Evolutionary conservation across 768 basidiomycete species (phyloP), one percentile per base, ranked within the genome.

Genomic region (Amylocystis lapponica): DNA sequence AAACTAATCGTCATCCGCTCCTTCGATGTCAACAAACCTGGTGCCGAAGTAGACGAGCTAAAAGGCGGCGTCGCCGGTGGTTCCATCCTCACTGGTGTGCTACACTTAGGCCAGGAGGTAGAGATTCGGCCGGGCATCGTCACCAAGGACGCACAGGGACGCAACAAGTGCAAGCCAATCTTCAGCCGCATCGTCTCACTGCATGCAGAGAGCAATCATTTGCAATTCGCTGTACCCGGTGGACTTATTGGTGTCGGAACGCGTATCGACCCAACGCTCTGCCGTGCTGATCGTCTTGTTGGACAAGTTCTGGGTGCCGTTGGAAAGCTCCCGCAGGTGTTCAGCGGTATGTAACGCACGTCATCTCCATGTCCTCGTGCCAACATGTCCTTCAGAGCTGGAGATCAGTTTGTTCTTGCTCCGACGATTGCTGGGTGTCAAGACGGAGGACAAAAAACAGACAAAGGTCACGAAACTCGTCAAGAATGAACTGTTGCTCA

Each of bases 21-120:
- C 16, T 99, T 98, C 68, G 96, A 99, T 63, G 95, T 99, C 63
- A 99, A 99, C 77, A 97, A 96, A 66, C 96, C 96, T 10, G 96
- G 95, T 60, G 82, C 94, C 3, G 92, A 93, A 59, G 93, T 98
- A 3, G 86, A 95, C 54, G 96, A 99, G 32, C 76, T 98, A 47
- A 95, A 97, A 68, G 95, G 95, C 46, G 96, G 96, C 58, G 96
- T 98, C 29, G 96, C 96, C 14, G 96, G 96, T 64, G 95, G 96
- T 16, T 92, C 87, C 10, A 95, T 98, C 59, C 75, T 99, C 49
- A 88, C 81, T 4, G 95, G 96, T 56, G 85, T 96, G 19, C 79
- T 99, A 47, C 78, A 75, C 46, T 74, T 98, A 35, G 93, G 96
- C 0, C 79, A 85, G 67, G 90, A 96, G 62, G 90, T 98, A 47